Evolutionary conservation across 1,284 basidiomycete genomes (phyloP).

Genomic region (Ganoderma lingzhi): DNA sequence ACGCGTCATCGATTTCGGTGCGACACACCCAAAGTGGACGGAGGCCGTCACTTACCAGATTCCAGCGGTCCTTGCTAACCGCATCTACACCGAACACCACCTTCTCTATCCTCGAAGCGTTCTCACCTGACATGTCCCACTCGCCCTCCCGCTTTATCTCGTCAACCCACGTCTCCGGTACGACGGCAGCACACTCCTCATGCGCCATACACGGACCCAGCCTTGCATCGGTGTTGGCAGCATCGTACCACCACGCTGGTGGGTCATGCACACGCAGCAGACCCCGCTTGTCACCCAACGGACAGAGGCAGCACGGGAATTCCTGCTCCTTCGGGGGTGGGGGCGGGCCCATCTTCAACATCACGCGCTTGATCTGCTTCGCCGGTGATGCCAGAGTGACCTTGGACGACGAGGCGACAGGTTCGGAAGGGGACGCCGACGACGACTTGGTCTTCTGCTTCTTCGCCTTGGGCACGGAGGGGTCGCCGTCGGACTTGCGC

Average conservation of each 20-base stretch:
- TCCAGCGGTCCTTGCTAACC: slow-evolving; percentile 91
- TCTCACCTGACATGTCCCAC: slow-evolving; percentile 28
- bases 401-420: slow-evolving; percentile 31
- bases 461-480: slow-evolving; percentile 34
- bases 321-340: slow-evolving; percentile 61
- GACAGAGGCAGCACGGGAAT: slow-evolving; percentile 86
- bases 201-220: slow-evolving; percentile 73
- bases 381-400: slow-evolving; percentile 28
- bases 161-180: slow-evolving; percentile 90
- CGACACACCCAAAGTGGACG: slow-evolving; percentile 5
- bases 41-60: slow-evolving; percentile 66
- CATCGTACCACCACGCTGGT: slow-evolving; percentile 58
- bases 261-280: slow-evolving; percentile 77
- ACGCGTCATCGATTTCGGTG: slow-evolving; percentile 1
- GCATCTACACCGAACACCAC: slow-evolving; percentile 84
- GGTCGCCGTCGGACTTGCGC: slow-evolving; percentile 45
- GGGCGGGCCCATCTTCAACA: slow-evolving; percentile 61
- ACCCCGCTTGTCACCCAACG: slow-evolving; percentile 62
- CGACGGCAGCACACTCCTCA: slow-evolving; percentile 76
- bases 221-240: slow-evolving; percentile 39
- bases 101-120: slow-evolving; percentile 52
- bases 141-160: slow-evolving; percentile 52
- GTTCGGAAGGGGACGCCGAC: slow-evolving; percentile 15
- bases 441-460: slow-evolving; percentile 45
- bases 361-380: slow-evolving; percentile 57